Evolutionary conservation across 1,284 basidiomycete species (phyloP).

Genomic region (Papiliotrema flavescens): DNA sequence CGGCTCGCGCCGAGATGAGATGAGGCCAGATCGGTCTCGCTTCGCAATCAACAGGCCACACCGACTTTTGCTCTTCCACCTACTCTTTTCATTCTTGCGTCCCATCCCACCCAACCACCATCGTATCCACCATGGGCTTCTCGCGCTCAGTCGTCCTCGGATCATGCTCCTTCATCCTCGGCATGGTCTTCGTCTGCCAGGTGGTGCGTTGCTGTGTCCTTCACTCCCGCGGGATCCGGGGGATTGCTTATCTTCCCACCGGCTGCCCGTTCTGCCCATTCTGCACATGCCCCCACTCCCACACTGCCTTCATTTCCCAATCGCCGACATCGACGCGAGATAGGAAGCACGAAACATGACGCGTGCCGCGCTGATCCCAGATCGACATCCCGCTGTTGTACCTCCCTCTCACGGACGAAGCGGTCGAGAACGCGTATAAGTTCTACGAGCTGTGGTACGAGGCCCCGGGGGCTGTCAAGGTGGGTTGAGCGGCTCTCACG

Average conservation of each 20-base stretch:
- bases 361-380: constrained; percentile 45
- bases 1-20: no score
- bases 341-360: background rate
- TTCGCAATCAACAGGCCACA: no score
- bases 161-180: constrained; percentile 78
- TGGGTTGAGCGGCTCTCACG: no score
- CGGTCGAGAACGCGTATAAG: constrained; percentile 68
- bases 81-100: no score
- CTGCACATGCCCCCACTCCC: background rate
- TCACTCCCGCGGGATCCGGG: no score
- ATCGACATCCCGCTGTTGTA: constrained; percentile 80
- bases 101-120: constrained; percentile 37
- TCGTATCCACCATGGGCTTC: constrained; percentile 68
- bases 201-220: constrained; percentile 32
- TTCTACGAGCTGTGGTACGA: constrained; percentile 89
- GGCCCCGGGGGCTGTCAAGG: constrained; percentile 83
- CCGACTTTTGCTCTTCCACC: no score
- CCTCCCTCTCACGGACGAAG: constrained; percentile 58
- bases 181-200: constrained; percentile 79
- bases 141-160: constrained; percentile 74
- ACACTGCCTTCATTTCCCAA: background rate
- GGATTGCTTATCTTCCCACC: no score
- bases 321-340: background rate
- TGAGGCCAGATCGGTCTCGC: no score
- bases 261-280: no score